Evolutionary conservation across 2,329 filamentous ascomycete genomes (phyloP).

Genomic region (Exophiala aquamarina): DNA sequence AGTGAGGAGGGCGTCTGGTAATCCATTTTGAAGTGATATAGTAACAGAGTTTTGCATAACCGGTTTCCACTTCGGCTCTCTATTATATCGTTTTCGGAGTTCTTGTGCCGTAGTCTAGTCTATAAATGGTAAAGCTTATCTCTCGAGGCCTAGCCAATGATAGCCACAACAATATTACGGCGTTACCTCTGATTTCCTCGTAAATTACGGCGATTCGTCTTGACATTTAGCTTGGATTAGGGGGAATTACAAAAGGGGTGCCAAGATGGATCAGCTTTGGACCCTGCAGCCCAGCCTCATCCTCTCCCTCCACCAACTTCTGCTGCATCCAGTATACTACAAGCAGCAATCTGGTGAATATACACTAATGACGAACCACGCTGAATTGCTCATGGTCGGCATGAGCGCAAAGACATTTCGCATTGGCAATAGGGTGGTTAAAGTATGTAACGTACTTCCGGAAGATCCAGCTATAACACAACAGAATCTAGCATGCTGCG

Average conservation of each 20-base stretch:
- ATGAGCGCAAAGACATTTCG: slow-evolving; percentile 7
- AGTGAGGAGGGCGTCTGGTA: too few relatives aligned
- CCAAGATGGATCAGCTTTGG: background rate
- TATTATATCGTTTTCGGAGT: too few relatives aligned
- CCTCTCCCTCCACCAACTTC: background rate
- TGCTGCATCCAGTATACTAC: too few relatives aligned
- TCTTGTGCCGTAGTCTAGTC: background rate
- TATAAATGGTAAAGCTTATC: background rate
- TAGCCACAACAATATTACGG: background rate
- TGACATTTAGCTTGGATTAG: background rate
- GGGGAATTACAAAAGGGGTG: background rate
- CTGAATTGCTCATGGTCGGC: slow-evolving; percentile 7
- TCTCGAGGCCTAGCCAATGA: background rate
- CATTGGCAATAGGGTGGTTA: slow-evolving; percentile 1
- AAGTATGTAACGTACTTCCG: slow-evolving; percentile 1
- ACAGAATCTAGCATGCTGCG: slow-evolving; percentile 4
- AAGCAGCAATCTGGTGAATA: background rate
- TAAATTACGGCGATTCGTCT: background rate
- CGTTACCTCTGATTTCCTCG: background rate
- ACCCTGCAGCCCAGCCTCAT: background rate
- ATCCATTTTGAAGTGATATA: too few relatives aligned
- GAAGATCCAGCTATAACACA: slow-evolving; percentile 3
- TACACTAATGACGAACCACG: background rate
- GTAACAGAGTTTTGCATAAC: too few relatives aligned
- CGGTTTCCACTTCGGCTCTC: background rate